Conservation (phyloP, 2,329 filamentous ascomycete species). For the Pyrenophora seminiperda region DNA sequence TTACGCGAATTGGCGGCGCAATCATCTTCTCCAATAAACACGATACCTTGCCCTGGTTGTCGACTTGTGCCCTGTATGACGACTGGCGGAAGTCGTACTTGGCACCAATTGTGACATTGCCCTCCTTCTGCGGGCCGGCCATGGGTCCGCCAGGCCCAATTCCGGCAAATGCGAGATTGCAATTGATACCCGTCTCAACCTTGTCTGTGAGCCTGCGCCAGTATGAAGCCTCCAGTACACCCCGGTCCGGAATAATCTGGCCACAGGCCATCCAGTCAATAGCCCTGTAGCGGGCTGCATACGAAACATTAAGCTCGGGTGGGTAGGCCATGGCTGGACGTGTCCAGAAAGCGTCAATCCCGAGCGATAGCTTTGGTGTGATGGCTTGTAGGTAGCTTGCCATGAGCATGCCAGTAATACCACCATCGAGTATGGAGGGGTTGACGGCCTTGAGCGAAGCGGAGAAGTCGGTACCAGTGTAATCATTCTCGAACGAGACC, state of each 20-base stretch:
- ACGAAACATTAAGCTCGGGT: conserved; percentile 89
- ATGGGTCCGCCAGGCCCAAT: conserved; percentile 67
- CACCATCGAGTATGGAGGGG: conserved; percentile 90
- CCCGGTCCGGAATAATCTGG: conserved; percentile 86
- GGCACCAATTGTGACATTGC: conserved; percentile 85
- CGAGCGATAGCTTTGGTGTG: conserved; percentile 83
- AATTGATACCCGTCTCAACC: conserved; percentile 93
- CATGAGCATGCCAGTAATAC: conserved; percentile 92
- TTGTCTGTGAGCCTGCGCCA: conserved; percentile 93
- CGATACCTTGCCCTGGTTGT: conserved; percentile 91
- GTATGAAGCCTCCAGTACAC: conserved; percentile 81
- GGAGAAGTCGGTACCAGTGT: conserved; percentile 90
- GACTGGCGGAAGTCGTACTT: conserved; percentile 98
- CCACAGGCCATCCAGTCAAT: conserved; percentile 91
- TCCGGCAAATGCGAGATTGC: conserved; percentile 80
- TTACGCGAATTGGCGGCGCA: conserved; percentile 87
- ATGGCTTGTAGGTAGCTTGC: conserved; percentile 94
- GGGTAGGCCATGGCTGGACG: conserved; percentile 80
- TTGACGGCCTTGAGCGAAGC: conserved; percentile 93
- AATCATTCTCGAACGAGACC: conserved; percentile 94
- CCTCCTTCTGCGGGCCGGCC: conserved; percentile 77
- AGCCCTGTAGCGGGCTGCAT: conserved; percentile 88
- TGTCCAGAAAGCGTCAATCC: conserved; percentile 93
- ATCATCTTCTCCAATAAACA: conserved; percentile 95
- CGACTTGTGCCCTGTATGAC: conserved; percentile 93